Evolutionary conservation across 305 asterid genomes (phyloP), one percentile per base, ranked within the genome.

Genomic region (Petunia hybrid): DNA sequence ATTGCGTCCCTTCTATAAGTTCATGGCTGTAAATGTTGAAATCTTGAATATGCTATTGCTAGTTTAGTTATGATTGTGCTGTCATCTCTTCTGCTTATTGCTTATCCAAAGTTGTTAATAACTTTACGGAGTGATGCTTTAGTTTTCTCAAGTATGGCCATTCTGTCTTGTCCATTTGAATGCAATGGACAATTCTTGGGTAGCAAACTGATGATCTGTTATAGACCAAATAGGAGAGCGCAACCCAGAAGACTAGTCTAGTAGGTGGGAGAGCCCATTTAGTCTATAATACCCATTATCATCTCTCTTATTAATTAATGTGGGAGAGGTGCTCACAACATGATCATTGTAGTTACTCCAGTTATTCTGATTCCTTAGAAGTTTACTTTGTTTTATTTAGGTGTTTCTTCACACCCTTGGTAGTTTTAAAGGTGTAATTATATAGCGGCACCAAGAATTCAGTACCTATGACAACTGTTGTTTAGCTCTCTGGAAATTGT

Each of bases 1-100:
- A 68, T 43, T 35, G 38, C n/a, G 36, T 81, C 35, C 67, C 82
- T 81, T 65, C 74, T 73, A 69, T 57, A 59, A 48, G 46, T 36
- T 73, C 45, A 51, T 73, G 78, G 8, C 63, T 73, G 62, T 51
- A 43, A 73, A 73, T 70, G 56, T 65, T 56, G 61, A 78, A 1
- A 6, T 65, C 16, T 79, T 39, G 74, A 51, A 65, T 63, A 39
- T 12, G 51, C 65, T 43, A 42, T 13, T 45, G 12, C 12, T 36
- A 62, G 51, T 51, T 48, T 48, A 48, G 8, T 48, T 8, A 48
- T 48, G 55, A 48, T 8, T 48, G 12, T 71, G 35, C 31, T 0
- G 0, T 71, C 61, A 46, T 48, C n/a, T 43, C 6, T 71, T 71
- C 31, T 71, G 5, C 43, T n/a, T 71, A 1, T 5, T 46, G 61